Conservation (phyloP, 495 filamentous ascomycete species). For the Penicillium psychrofluorescens region DNA sequence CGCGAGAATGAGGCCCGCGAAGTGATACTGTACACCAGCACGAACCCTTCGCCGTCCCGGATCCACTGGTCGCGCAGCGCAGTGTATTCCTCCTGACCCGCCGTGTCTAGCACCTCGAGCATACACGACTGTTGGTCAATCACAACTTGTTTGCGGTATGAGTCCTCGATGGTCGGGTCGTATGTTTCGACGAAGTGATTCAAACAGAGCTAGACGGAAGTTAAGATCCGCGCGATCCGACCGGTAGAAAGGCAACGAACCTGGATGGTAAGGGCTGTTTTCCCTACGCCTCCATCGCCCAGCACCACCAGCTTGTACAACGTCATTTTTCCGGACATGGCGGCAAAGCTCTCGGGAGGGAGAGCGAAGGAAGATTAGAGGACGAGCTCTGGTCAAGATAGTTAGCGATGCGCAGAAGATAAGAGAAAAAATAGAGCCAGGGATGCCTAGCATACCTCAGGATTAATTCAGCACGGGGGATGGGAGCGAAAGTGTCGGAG, state of each 20-base stretch:
- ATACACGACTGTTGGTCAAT: slow-evolving; percentile 96
- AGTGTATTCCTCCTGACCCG: slow-evolving; percentile 99
- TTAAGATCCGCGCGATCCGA: neutral
- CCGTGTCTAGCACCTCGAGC: slow-evolving; percentile 97
- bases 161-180: slow-evolving; percentile 95
- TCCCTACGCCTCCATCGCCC: slow-evolving; percentile 87
- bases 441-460: neutral
- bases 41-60: slow-evolving; percentile 92
- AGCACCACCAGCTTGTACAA: slow-evolving; percentile 98
- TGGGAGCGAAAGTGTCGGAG: neutral
- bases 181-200: slow-evolving; percentile 85
- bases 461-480: neutral
- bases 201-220: slow-evolving; percentile 51
- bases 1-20: slow-evolving; percentile 89
- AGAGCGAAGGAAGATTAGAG: too few relatives aligned
- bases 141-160: slow-evolving; percentile 96
- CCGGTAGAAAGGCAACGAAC: slow-evolving; percentile 43
- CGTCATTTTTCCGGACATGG: slow-evolving; percentile 81
- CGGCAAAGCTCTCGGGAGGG: slow-evolving; percentile 8
- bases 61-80: slow-evolving; percentile 98
- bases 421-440: too few relatives aligned
- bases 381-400: neutral
- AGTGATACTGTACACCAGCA: slow-evolving; percentile 96
- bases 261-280: slow-evolving; percentile 97
- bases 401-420: neutral